Base-by-base conservation (phyloP, 2,329 filamentous ascomycete species). In the Phialemonium atrogriseum region DNA sequence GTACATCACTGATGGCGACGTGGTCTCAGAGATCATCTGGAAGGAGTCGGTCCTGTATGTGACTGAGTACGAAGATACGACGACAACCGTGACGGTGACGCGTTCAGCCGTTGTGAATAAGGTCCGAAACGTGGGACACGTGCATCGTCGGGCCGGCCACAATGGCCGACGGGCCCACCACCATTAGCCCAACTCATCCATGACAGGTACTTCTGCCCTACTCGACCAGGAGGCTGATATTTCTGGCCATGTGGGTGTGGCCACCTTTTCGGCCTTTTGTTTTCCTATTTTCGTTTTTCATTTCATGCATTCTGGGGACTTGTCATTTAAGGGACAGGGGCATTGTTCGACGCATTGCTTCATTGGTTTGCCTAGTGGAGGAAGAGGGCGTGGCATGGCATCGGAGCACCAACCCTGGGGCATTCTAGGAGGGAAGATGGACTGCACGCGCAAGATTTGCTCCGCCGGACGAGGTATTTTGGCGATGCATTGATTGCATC, bases 1-100 rank as follows among this genome's bases (percentile, higher is more conserved):
- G 42, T 75, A 62, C 38, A 39, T 67, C 27, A 77, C 72, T 12
- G 55, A 56, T 7, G 64, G 63, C 31, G 59, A 61, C 26, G 43
- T 64, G 6, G 68, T 80, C 10, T 62, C 62, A 39, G 67, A 77
- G 55, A 63, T 80, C 14, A 50, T 75, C 10, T 73, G 70, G 65
- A 66, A 70, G 32, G 62, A 77, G 53, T 62, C 70, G 27, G 46
- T 65, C 5, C 62, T 75, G 17, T 73, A 66, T 31, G 66, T 73
- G 11, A 74, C 68, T 1, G 53, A 64, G 33, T 49, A 60, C 16
- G 47, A 57, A 10, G 56, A 59, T 15, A 50, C 54, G 14, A 61
- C 60, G 3, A 50, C 58, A 5, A 65, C 65, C 1, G 52, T 61
- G n/a, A 58, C 58, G 3, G 48, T 51, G 9, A 50, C 54, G n/a